Percentiles rank a stretch among this genome's conserved stretches.
Conservation (phyloP, 495 filamentous ascomycete species). For the Lineolata rhizophorae region DNA sequence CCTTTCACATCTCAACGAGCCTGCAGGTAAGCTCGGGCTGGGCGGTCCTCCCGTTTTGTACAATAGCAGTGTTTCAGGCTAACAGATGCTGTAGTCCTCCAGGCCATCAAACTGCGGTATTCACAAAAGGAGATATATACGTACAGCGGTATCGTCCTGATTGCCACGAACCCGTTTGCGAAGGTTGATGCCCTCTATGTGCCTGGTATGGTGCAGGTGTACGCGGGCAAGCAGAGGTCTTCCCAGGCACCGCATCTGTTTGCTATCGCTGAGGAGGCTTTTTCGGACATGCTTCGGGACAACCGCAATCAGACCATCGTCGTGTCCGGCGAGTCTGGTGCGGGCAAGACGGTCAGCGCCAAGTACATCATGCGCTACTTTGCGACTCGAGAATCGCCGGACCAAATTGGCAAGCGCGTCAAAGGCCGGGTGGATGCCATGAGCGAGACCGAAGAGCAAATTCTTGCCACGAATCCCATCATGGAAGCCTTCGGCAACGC, state of each 20-base stretch:
- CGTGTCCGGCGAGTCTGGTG: slow-evolving; percentile 94
- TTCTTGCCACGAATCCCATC: slow-evolving; percentile 93
- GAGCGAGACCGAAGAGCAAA: slow-evolving; percentile 97
- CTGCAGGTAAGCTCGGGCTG: slow-evolving; percentile 44
- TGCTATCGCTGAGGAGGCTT: slow-evolving; percentile 96
- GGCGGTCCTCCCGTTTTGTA: not conserved
- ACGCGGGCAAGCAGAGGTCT: slow-evolving; percentile 89
- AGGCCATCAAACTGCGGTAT: slow-evolving; percentile 95
- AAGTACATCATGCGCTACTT: slow-evolving; percentile 99
- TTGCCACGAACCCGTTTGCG: slow-evolving; percentile 96
- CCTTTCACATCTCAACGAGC: slow-evolving; percentile 93
- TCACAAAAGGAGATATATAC: slow-evolving; percentile 99
- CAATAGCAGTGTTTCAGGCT: slow-evolving; percentile 3
- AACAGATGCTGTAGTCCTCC: slow-evolving; percentile 42
- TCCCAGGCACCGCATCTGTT: slow-evolving; percentile 96
- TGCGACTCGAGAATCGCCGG: slow-evolving; percentile 86
- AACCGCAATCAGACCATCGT: slow-evolving; percentile 94
- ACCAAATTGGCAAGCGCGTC: slow-evolving; percentile 56
- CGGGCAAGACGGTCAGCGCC: slow-evolving; percentile 95
- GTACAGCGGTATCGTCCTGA: slow-evolving; percentile 95
- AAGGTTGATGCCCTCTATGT: slow-evolving; percentile 96
- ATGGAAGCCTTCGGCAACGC: slow-evolving; percentile 99
- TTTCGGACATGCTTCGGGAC: slow-evolving; percentile 97
- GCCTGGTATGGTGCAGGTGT: slow-evolving; percentile 96
- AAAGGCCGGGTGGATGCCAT: slow-evolving; percentile 70